Percentiles rank a stretch among this genome's conserved stretches.
Conservation (phyloP, 2,329 filamentous ascomycete genomes). For the Blastomyces parvus region DNA sequence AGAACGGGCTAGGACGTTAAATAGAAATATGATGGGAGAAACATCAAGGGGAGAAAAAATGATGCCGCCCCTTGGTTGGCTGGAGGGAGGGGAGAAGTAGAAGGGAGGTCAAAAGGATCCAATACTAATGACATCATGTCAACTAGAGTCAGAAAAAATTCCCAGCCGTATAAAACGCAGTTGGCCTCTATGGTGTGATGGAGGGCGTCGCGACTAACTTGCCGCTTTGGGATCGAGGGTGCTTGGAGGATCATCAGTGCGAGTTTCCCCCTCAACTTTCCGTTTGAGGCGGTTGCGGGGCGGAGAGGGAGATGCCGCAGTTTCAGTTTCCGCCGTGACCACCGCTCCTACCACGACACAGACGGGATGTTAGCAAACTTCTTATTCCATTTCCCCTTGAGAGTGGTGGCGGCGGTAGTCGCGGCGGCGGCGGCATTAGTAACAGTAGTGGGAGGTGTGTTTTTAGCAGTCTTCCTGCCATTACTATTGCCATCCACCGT, state of each 20-base stretch:
- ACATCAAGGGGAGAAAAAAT: background rate
- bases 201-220: background rate
- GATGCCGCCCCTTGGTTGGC: background rate
- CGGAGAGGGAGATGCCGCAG: conserved; percentile 9
- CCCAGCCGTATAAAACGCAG: background rate
- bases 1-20: background rate
- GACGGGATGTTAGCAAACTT: conserved; percentile 20
- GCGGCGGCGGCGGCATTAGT: background rate
- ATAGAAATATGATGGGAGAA: background rate
- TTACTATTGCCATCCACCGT: conserved; percentile 2
- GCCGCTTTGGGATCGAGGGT: background rate
- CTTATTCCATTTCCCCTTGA: conserved; percentile 4
- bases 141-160: background rate
- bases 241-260: background rate
- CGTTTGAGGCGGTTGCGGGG: conserved; percentile 29
- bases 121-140: background rate
- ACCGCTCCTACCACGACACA: conserved; percentile 24
- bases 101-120: background rate
- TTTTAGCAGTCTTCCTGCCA: background rate
- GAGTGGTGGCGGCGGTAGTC: background rate
- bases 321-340: conserved; percentile 12
- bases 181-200: background rate
- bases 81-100: background rate
- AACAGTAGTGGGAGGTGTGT: background rate
- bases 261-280: conserved; percentile 20